Percentiles rank a stretch among this genome's conserved stretches.
Conservation (phyloP, 768 basidiomycete species). For the Trametes coccinea region DNA sequence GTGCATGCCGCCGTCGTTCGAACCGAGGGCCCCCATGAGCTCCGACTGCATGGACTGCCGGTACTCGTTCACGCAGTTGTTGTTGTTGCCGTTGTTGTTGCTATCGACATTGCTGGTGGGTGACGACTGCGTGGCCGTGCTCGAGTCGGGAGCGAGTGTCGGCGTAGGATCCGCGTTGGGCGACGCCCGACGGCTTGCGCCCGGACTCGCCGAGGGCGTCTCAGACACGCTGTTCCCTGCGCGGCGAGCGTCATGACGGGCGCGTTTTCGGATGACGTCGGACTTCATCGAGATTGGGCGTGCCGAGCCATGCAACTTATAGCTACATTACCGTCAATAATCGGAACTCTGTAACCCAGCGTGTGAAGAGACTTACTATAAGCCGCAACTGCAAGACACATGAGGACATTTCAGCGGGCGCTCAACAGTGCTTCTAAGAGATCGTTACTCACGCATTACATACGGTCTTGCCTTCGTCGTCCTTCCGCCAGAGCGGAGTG, state of each 20-base stretch:
- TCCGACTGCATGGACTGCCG: conserved; percentile 48
- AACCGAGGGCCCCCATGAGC: conserved; percentile 48
- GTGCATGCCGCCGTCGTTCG: conserved; percentile 22
- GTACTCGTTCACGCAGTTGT: conserved; percentile 40
- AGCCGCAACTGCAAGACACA: conserved; percentile 57
- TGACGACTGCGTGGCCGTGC: conserved; percentile 50
- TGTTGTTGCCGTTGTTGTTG: conserved; percentile 37
- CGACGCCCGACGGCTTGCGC: conserved; percentile 71
- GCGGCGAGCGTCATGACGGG: conserved; percentile 76
- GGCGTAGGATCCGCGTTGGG: conserved; percentile 59
- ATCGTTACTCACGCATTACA: conserved; percentile 75
- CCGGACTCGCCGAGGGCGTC: conserved; percentile 75
- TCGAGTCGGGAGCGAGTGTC: conserved; percentile 66
- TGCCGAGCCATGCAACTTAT: conserved; percentile 82
- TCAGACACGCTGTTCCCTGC: conserved; percentile 52
- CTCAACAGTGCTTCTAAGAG: conserved; percentile 11
- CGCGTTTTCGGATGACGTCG: conserved; percentile 85
- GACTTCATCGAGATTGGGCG: conserved; percentile 92
- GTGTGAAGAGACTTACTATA: conserved; percentile 53
- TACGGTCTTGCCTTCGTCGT: conserved; percentile 88
- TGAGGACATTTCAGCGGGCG: conserved; percentile 20
- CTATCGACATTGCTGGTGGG: conserved; percentile 29
- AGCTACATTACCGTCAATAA: conserved; percentile 38
- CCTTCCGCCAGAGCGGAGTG: conserved; percentile 88
- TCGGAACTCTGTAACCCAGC: not conserved